These are phyloP conservation scores for Musa acuminata DNA, from an alignment of 176 grass and related monocot genomes.

Conservation along the genomic window DNA sequence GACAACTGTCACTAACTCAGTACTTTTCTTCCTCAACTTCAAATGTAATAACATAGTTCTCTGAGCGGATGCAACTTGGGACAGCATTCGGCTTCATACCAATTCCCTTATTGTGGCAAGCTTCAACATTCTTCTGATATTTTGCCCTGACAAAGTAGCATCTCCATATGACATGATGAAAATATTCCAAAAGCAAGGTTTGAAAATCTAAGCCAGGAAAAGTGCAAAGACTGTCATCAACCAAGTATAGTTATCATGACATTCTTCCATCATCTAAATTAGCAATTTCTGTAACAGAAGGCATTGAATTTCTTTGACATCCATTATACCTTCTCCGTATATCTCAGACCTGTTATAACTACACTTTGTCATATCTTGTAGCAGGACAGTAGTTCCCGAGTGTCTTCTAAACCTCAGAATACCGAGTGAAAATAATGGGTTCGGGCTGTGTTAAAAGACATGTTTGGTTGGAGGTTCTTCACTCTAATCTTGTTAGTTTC, in stretches of 20 bases:
- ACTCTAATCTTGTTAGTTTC: too few species aligned
- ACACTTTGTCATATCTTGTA: too few species aligned
- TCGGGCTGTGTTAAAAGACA: too few species aligned
- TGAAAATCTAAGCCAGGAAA: not conserved
- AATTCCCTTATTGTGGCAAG: slow-evolving; percentile 73
- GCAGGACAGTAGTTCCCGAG: too few species aligned
- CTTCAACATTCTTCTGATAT: slow-evolving; percentile 97
- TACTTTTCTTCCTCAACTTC: slow-evolving; percentile 99
- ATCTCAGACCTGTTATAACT: too few species aligned
- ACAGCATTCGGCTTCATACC: slow-evolving; percentile 46
- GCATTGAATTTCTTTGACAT: too few species aligned
- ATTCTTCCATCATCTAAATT: not conserved
- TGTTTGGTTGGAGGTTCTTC: too few species aligned
- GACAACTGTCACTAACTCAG: not conserved
- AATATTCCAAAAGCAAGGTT: not conserved
- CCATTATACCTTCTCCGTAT: too few species aligned
- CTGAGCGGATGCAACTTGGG: slow-evolving; percentile 86
- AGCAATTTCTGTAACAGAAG: too few species aligned
- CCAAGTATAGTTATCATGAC: not conserved
- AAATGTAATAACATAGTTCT: slow-evolving; percentile 92
- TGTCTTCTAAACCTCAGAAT: too few species aligned
- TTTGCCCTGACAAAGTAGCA: slow-evolving; percentile 55
- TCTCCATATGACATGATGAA: not conserved
- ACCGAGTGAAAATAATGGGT: too few species aligned
- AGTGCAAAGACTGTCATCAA: not conserved